Percentiles rank a stretch among this genome's conserved stretches.
Evolutionary conservation across 441 rosid genomes (phyloP).

Genomic region (Omphalea diandra): DNA sequence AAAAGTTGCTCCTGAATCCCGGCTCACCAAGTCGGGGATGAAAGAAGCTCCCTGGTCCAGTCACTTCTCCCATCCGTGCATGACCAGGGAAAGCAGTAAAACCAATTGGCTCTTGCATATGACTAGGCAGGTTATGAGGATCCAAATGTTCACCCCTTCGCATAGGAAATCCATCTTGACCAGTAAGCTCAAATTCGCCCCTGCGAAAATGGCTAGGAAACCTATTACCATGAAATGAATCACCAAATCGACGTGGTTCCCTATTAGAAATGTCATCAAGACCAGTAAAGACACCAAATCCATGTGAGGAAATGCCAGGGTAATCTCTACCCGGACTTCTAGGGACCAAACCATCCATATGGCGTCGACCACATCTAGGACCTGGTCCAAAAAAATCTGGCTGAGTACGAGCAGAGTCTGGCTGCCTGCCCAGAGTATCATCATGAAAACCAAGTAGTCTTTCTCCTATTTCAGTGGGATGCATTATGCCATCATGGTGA

Average conservation of each 20-base stretch:
- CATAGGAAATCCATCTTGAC: conserved; percentile 46
- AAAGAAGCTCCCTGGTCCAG: conserved; percentile 36
- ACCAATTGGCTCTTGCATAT: conserved; percentile 44
- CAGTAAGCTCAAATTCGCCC: conserved; percentile 57
- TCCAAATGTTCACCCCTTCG: conserved; percentile 56
- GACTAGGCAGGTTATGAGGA: conserved; percentile 37
- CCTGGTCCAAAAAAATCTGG: conserved; percentile 43
- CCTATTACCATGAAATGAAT: conserved; percentile 42
- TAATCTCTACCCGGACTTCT: conserved; percentile 62
- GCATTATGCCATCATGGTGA: conserved; percentile 28
- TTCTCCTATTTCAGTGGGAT: conserved; percentile 37
- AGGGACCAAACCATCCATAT: conserved; percentile 41
- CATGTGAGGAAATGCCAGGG: conserved; percentile 34
- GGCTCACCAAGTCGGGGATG: conserved; percentile 56
- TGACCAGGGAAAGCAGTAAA: conserved; percentile 47
- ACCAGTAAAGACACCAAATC: conserved; percentile 43
- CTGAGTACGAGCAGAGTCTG: conserved; percentile 33
- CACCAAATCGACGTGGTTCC: conserved; percentile 42
- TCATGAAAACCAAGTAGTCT: conserved; percentile 43
- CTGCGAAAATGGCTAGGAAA: conserved; percentile 44
- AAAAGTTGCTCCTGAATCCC: conserved; percentile 57
- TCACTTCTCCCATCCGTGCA: conserved; percentile 41
- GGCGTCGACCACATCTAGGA: conserved; percentile 42
- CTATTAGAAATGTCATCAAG: conserved; percentile 45
- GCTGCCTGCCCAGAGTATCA: conserved; percentile 34